Percentiles rank a stretch among this genome's conserved stretches.
Evolutionary conservation across 495 filamentous ascomycete genomes (phyloP).

Genomic region (Penicillium argentinense): DNA sequence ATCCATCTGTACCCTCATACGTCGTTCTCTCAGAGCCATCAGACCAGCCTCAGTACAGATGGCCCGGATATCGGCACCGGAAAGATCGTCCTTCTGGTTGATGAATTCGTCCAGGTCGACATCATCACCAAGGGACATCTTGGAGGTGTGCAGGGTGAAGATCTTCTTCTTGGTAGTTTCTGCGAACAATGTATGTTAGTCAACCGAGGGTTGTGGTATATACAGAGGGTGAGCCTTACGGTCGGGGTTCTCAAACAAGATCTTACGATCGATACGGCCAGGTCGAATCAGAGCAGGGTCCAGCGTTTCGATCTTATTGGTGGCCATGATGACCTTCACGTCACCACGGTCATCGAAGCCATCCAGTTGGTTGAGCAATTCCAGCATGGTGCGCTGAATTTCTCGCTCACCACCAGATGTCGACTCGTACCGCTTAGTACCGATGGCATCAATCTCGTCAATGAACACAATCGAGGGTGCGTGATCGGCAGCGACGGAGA

Average conservation of each 20-base stretch:
- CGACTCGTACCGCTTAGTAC: conserved; percentile 97
- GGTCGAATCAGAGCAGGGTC: conserved; percentile 96
- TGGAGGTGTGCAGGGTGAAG: conserved; percentile 97
- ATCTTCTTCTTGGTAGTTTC: conserved; percentile 99
- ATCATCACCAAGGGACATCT: conserved; percentile 95
- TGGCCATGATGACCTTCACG: conserved; percentile 99
- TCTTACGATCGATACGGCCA: conserved; percentile 98
- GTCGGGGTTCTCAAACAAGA: conserved; percentile 98
- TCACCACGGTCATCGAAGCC: conserved; percentile 98
- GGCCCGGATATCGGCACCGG: conserved; percentile 96
- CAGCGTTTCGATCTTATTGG: conserved; percentile 98
- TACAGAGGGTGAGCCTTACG: conserved; percentile 52
- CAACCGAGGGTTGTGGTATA: neutral
- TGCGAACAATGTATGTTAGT: conserved; percentile 39
- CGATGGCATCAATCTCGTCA: conserved; percentile 98
- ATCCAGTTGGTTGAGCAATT: conserved; percentile 96
- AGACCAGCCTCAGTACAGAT: conserved; percentile 97
- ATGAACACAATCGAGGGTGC: conserved; percentile 98
- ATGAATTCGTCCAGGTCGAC: conserved; percentile 99
- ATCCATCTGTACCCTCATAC: conserved; percentile 99
- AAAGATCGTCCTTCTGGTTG: conserved; percentile 96
- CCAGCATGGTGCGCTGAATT: conserved; percentile 97
- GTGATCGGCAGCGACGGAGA: conserved; percentile 96
- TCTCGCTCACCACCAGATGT: conserved; percentile 96
- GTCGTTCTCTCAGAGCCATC: conserved; percentile 89